Evolutionary conservation across 1,139 yeast species (phyloP), one percentile per base, ranked within the genome.

Genomic region (Pichia norvegensis): DNA sequence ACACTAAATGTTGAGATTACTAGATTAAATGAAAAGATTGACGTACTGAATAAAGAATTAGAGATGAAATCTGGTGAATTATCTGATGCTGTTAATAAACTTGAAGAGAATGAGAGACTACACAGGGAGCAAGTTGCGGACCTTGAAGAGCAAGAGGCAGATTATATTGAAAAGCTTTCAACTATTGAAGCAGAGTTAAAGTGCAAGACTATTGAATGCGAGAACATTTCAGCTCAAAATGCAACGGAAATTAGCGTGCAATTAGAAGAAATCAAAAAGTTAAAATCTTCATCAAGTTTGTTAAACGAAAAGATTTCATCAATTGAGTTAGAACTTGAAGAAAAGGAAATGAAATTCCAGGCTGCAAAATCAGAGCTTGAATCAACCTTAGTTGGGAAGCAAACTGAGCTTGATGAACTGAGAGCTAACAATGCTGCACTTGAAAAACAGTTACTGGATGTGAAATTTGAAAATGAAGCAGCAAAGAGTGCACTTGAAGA

Each of bases 331-430:
- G 38, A 21, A 19, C 31, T 36, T 9, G 21, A 27, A 22, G 33
- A 36, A 17, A 37, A 36, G 22, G 20, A 41, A 17, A 29, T 35
- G 16, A 4, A 33, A 17, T 38, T 38, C 14, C 43, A 40, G 4
- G 25, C 39, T 16, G 35, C 25, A 16, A 21, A 40, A 9, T 23
- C 35, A 9, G 44, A 44, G 23, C 25, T 46, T 6, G 23, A 35
- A 20, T 20, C 23, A 13, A n/a, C 37, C 4, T 13, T 19, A 13
- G n/a, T 5, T 2, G 37, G 9, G 9, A 19, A 35, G 11, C 23
- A 35, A 35, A 11, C 4, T 20, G 23, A 20, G n/a, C n/a, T 35
- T 17, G 25, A 19, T 3, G 8, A 19, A 8, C 20, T 35, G 14
- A 19, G 16, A 20, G 9, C 9, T 16, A 19, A 3, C 2, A 35